phyloP scores from a whole-genome alignment of 1,139 yeast genomes.

The Kurtzmaniella quercitrusa region DNA sequence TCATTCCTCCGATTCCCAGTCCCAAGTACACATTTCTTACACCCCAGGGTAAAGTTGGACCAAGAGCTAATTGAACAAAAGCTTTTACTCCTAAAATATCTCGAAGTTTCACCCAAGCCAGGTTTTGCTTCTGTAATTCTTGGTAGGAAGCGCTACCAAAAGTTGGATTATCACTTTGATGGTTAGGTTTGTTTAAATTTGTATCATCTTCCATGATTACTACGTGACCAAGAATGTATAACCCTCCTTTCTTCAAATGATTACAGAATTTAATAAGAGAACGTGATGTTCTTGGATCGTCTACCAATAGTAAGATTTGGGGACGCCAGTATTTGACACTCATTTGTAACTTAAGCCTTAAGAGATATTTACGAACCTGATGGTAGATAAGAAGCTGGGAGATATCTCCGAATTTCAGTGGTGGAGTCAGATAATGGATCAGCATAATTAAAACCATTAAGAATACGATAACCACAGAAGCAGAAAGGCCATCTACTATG shows the following conservation, averaged over 20 bases:
- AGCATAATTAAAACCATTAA: constrained; percentile 62
- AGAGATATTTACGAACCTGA: constrained; percentile 86
- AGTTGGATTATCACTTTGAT: constrained; percentile 15
- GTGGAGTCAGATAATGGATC: constrained; percentile 89
- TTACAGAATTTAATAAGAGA: constrained; percentile 90
- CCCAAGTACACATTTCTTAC: constrained; percentile 87
- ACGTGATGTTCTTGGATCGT: constrained; percentile 90
- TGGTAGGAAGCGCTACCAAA: constrained; percentile 40
- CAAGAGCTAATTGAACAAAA: constrained; percentile 86
- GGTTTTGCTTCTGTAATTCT: constrained; percentile 67
- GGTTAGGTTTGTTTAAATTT: constrained; percentile 4
- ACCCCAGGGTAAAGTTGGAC: constrained; percentile 93
- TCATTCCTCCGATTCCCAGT: constrained; percentile 96
- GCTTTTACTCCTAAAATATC: constrained; percentile 80
- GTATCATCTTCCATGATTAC: constrained; percentile 51
- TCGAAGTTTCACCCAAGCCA: constrained; percentile 80
- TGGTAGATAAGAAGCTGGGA: constrained; percentile 92
- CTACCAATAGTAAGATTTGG: constrained; percentile 80
- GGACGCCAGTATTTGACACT: constrained; percentile 98
- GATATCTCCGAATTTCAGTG: constrained; percentile 96
- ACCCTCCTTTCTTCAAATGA: constrained; percentile 89
- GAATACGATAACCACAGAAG: constrained; percentile 67
- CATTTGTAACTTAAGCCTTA: constrained; percentile 74
- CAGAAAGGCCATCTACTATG: constrained; percentile 87
- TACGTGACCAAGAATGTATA: constrained; percentile 90